Conservation (phyloP, 352 stramenopile genomes). For the Pythium utonaiense region DNA sequence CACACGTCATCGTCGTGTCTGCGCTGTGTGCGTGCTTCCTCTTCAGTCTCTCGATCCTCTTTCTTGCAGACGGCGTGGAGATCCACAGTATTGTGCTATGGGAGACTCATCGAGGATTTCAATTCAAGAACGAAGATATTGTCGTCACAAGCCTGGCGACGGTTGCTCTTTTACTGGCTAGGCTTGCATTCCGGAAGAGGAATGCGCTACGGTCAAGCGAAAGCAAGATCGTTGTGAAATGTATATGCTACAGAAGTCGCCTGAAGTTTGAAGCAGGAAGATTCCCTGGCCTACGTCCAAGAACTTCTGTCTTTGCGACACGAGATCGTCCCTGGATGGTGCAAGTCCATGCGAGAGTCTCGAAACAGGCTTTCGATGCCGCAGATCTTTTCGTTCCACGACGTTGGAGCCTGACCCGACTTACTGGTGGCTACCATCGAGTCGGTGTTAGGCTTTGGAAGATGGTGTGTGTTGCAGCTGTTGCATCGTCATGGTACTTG, state of each 20-base stretch:
- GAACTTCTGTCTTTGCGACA: background rate
- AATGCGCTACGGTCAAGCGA: background rate
- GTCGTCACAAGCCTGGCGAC: conserved; percentile 2
- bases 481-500: background rate
- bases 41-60: background rate
- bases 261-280: background rate
- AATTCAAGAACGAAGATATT: conserved; percentile 4
- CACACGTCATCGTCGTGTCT: background rate
- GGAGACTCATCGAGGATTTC: background rate
- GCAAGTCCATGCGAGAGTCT: background rate
- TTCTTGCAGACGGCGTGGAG: background rate
- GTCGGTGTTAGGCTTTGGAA: background rate
- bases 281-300: background rate
- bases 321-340: background rate
- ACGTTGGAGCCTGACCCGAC: background rate
- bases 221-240: conserved; percentile 1
- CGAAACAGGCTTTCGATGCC: background rate
- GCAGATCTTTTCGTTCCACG: background rate
- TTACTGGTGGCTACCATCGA: background rate
- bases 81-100: conserved; percentile 1
- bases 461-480: background rate
- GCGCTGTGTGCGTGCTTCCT: background rate
- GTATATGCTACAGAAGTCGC: conserved; percentile 1
- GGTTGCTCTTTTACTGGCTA: background rate
- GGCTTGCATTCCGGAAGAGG: conserved; percentile 6